Conservation (phyloP, 2,329 filamentous ascomycete genomes). For the Colletotrichum tofieldiae region DNA sequence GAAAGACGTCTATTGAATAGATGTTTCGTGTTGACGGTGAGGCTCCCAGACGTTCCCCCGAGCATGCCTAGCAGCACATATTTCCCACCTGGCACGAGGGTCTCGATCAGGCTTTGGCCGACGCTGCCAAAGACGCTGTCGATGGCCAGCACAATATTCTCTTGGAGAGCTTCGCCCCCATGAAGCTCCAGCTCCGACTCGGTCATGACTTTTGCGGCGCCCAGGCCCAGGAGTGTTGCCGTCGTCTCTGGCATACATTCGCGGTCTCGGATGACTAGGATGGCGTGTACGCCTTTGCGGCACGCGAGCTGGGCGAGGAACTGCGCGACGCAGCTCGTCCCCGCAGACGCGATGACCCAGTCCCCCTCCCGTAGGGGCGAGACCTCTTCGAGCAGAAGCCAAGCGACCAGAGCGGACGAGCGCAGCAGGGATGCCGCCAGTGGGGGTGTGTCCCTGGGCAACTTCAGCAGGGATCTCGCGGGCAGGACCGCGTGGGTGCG, state of each 20-base stretch:
- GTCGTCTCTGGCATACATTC: neutral
- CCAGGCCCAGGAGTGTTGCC: neutral
- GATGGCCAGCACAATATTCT: neutral
- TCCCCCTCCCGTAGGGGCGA: neutral
- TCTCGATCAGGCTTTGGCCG: neutral
- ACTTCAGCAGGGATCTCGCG: neutral
- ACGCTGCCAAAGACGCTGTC: neutral
- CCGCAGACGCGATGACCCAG: neutral
- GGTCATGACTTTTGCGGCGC: neutral
- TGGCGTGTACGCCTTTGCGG: neutral
- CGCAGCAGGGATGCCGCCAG: neutral
- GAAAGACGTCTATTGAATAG: too few species aligned
- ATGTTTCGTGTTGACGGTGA: neutral
- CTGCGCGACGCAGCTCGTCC: neutral
- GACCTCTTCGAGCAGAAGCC: neutral
- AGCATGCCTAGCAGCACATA: neutral
- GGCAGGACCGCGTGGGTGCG: neutral
- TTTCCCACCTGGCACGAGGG: neutral
- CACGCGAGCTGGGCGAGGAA: neutral
- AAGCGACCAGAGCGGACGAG: neutral
- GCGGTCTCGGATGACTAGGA: neutral
- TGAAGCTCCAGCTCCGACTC: neutral
- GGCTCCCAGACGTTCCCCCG: neutral
- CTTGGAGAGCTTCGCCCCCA: neutral
- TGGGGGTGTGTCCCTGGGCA: neutral